Base-by-base conservation (phyloP, 2,329 filamentous ascomycete species). In the Sordariomycetes sp. region DNA sequence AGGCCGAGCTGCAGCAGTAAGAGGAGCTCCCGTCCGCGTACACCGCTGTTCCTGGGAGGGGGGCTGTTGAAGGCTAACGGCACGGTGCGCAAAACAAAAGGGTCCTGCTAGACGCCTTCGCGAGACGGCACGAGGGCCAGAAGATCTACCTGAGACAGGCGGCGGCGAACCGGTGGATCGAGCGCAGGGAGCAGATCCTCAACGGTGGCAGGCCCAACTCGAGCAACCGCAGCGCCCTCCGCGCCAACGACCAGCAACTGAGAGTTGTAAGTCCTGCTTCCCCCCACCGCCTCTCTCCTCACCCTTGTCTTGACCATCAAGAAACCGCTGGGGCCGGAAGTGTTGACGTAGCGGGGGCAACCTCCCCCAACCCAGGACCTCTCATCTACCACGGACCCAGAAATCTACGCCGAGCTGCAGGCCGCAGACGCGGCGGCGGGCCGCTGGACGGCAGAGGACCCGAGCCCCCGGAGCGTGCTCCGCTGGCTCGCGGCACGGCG, bases 371-470 rank as follows among this genome's bases (percentile, higher is more conserved):
- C n/a, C 5, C 48, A 83, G 83, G 82, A 86, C 64, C 73, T 86
- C 53, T 71, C 76, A 35, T 72, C 72, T 46, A 78, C 86, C 63
- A 82, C 77, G 48, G 83, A 87, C 68, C 80, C 86, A 58, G 66
- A 70, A 40, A 74, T 86, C 60, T 86, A 86, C 67, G 67, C 71
- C 53, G 75, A 83, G 60, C 74, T 86, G 58, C 75, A 77, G 61
- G 67, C 71, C 40, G 77, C 77, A 22, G 83, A 86, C 65, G 70
- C 77, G 28, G 66, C 69, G 58, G 76, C 80, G 70, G 80, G 80
- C 65, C 80, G 82, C 71, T 87, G 83, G 83, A 83, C 77, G 64
- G 75, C 71, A 62, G 83, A 86, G 65, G 83, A 86, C 65, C 83
- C 83, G 2, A 80, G 77, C 62, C 70, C 85, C 57, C 73, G 79